Evolutionary conservation across 2,329 filamentous ascomycete genomes (phyloP).

Genomic region (Parastagonospora nodorum): DNA sequence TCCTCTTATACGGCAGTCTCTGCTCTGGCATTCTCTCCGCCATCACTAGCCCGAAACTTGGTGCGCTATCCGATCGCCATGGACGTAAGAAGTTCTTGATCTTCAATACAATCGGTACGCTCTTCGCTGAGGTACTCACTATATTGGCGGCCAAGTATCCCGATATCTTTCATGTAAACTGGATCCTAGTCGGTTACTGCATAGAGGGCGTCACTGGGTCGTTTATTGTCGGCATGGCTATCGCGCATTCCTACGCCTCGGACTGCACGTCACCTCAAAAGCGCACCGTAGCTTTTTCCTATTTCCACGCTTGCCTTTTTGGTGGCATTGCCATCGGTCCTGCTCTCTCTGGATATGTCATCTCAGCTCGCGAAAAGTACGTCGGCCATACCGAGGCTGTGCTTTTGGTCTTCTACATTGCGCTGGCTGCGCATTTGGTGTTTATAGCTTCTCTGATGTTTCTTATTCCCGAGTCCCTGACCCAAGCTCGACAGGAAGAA

Average conservation of each 20-base stretch:
- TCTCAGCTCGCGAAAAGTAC: constrained; percentile 57
- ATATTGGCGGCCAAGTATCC: constrained; percentile 79
- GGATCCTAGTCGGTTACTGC: constrained; percentile 76
- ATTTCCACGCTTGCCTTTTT: constrained; percentile 88
- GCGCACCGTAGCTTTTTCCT: constrained; percentile 83
- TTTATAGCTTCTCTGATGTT: constrained; percentile 76
- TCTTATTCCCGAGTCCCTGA: constrained; percentile 82
- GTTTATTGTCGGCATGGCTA: constrained; percentile 79
- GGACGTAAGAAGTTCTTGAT: constrained; percentile 78
- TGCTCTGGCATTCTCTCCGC: constrained; percentile 78
- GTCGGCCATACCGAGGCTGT: constrained; percentile 68
- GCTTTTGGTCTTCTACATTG: constrained; percentile 83
- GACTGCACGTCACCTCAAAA: constrained; percentile 84
- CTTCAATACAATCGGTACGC: constrained; percentile 73
- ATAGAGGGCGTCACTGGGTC: constrained; percentile 87
- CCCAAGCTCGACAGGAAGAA: constrained; percentile 69
- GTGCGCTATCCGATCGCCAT: constrained; percentile 83
- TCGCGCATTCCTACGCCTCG: constrained; percentile 84
- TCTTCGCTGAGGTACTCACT: constrained; percentile 75
- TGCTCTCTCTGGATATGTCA: constrained; percentile 77
- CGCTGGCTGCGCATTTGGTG: constrained; percentile 70
- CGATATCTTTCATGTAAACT: constrained; percentile 73
- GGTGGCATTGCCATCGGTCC: constrained; percentile 87
- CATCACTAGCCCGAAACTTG: constrained; percentile 79
- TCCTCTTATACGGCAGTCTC: constrained; percentile 76